These are phyloP conservation scores for Gynostemma pentaphyllum DNA, from an alignment of 306 rosid genomes.

Conservation along the genomic window DNA sequence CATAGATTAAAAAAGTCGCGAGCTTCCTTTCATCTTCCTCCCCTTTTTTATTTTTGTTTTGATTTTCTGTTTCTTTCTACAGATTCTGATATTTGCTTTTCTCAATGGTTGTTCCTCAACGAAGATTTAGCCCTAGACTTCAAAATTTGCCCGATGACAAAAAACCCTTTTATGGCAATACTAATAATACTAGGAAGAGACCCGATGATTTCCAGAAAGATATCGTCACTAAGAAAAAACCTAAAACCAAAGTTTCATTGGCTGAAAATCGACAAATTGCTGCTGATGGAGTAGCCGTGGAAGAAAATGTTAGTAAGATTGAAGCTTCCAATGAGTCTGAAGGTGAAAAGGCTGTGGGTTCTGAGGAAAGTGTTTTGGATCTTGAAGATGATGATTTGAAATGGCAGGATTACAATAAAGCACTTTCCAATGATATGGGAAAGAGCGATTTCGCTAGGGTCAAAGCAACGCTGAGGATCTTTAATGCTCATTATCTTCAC, in stretches of 20 bases:
- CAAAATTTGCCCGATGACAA: constrained; percentile 13
- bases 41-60: too few relatives aligned
- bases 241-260: background rate
- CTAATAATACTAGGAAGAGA: constrained; percentile 8
- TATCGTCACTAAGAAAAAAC: background rate
- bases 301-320: background rate
- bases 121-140: constrained; percentile 18
- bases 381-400: background rate
- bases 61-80: too few relatives aligned
- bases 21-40: too few relatives aligned
- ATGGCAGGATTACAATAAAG: background rate
- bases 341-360: background rate
- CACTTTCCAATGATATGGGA: constrained; percentile 1
- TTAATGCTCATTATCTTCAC: constrained; percentile 20
- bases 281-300: background rate
- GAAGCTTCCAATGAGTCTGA: background rate
- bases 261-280: too few relatives aligned
- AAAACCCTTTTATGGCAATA: constrained; percentile 17
- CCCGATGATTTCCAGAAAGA: background rate
- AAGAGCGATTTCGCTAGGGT: constrained; percentile 8
- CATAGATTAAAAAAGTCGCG: too few relatives aligned
- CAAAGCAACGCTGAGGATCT: constrained; percentile 20
- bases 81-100: background rate
- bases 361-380: background rate
- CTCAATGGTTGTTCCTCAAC: background rate